Conservation (phyloP, 2,329 filamentous ascomycete genomes). For the Ophiocordyceps robertsii region DNA sequence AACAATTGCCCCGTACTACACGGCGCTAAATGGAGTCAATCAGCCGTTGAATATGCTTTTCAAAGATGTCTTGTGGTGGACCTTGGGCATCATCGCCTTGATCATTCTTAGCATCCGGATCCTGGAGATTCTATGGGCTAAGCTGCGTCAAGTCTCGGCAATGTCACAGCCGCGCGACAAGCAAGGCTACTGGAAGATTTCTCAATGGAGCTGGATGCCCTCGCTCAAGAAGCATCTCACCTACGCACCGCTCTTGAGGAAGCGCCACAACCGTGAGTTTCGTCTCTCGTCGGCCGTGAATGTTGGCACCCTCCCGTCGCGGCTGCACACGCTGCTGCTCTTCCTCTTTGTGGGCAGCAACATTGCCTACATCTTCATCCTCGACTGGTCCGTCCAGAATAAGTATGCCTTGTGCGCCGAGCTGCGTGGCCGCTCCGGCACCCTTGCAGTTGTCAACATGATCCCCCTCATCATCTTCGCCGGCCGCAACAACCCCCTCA, state of each 20-base stretch:
- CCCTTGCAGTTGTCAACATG: conserved; percentile 78
- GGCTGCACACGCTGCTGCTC: conserved; percentile 47
- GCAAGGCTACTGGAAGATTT: conserved; percentile 45
- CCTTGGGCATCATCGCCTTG: conserved; percentile 40
- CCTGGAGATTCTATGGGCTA: conserved; percentile 37
- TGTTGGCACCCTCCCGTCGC: conserved; percentile 49
- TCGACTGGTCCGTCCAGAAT: conserved; percentile 46
- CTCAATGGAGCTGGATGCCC: conserved; percentile 48
- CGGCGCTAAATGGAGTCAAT: conserved; percentile 45
- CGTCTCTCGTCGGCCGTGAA: conserved; percentile 46
- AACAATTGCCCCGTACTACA: conserved; percentile 42
- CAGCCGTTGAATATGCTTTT: conserved; percentile 44
- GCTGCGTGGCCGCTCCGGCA: conserved; percentile 73
- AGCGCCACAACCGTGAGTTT: conserved; percentile 56
- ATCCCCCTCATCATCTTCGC: conserved; percentile 82
- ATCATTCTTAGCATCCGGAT: conserved; percentile 40
- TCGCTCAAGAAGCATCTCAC: conserved; percentile 45
- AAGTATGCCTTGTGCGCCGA: conserved; percentile 59
- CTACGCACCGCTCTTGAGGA: conserved; percentile 48
- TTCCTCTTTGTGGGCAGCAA: conserved; percentile 46
- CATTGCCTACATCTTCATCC: conserved; percentile 44
- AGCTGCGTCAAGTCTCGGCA: conserved; percentile 44
- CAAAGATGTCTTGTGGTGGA: conserved; percentile 46
- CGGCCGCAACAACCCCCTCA: conserved; percentile 86
- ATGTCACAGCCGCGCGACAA: conserved; percentile 38